These are phyloP conservation scores for Eucalyptus dawsonii DNA, from an alignment of 345 rosid species.

Conservation along the genomic window DNA sequence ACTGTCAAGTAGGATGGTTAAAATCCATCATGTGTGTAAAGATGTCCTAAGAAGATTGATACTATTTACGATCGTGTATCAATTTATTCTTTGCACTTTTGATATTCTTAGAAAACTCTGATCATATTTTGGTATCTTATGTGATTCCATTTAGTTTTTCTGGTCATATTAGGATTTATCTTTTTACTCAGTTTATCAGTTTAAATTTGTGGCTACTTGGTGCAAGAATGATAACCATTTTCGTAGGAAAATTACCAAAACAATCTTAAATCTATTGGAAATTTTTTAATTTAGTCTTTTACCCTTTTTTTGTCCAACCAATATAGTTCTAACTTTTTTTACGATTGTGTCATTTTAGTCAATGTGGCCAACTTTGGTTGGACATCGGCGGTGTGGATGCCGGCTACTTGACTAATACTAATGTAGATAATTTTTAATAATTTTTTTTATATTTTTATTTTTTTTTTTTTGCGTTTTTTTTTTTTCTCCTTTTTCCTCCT, in stretches of 20 bases:
- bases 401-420: fast-evolving
- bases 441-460: no score
- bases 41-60: background rate
- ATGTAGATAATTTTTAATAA: no score
- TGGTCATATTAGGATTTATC: background rate
- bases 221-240: no score
- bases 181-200: background rate
- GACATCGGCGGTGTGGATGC: fast-evolving
- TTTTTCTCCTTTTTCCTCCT: no score
- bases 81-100: background rate
- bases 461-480: fast-evolving
- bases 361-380: fast-evolving
- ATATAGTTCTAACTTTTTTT: fast-evolving
- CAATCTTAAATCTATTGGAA: fast-evolving
- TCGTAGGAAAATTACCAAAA: no score
- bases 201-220: no score
- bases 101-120: background rate
- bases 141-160: background rate
- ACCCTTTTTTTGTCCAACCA: no score
- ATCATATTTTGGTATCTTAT: background rate
- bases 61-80: background rate
- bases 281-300: no score
- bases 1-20: background rate
- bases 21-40: background rate
- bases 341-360: no score